Percentiles rank a stretch among this genome's conserved stretches.
phyloP scores from a whole-genome alignment of 805 yeast genomes.

The Monosporozyma servazzii region DNA sequence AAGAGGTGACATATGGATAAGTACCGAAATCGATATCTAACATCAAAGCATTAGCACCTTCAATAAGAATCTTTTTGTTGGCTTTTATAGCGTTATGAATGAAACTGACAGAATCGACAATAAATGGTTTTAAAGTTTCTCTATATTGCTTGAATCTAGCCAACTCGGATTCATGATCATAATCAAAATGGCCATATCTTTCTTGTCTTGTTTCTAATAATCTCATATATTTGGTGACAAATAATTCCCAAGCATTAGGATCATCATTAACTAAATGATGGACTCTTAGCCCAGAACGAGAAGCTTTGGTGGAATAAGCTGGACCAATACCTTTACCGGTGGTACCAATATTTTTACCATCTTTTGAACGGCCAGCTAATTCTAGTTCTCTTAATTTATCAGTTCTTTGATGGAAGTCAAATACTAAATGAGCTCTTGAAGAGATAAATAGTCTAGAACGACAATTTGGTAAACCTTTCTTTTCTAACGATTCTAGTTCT shows the following conservation, averaged over 20 bases:
- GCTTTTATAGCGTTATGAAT: conserved; percentile 67
- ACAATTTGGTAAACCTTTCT: conserved; percentile 56
- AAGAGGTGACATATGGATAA: conserved; percentile 93
- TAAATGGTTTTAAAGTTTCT: conserved; percentile 75
- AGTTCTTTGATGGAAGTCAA: conserved; percentile 95
- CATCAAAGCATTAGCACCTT: conserved; percentile 98
- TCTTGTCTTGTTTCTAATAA: conserved; percentile 71
- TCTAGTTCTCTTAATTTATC: conserved; percentile 94
- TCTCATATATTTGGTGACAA: conserved; percentile 66
- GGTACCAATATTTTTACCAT: conserved; percentile 85
- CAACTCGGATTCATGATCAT: conserved; percentile 74
- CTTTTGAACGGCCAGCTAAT: conserved; percentile 42
- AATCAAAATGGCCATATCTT: conserved; percentile 90
- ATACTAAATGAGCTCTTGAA: conserved; percentile 91
- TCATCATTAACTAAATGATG: conserved; percentile 89
- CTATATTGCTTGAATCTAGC: conserved; percentile 66
- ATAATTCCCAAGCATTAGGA: conserved; percentile 89
- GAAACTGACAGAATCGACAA: conserved; percentile 82
- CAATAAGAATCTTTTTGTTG: conserved; percentile 83
- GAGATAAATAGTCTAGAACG: conserved; percentile 75
- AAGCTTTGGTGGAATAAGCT: conserved; percentile 91
- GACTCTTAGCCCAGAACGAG: conserved; percentile 92
- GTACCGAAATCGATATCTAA: conserved; percentile 97
- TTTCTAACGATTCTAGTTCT: conserved; percentile 73
- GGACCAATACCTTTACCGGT: conserved; percentile 99